Evolutionary conservation across 768 basidiomycete genomes (phyloP).

Genomic region (Postia placenta): DNA sequence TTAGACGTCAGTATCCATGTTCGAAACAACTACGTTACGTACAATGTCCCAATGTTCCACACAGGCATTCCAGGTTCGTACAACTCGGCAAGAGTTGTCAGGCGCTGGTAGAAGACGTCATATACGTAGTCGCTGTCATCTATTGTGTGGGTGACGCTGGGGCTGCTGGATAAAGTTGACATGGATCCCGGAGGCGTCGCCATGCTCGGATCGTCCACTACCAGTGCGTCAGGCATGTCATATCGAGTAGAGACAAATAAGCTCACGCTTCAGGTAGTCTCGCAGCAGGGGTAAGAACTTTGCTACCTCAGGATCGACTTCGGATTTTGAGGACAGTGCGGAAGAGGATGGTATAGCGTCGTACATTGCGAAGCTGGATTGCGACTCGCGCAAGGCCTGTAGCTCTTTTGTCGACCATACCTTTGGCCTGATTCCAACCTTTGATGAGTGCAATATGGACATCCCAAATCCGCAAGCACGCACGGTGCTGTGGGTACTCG

Average conservation of each 20-base stretch:
- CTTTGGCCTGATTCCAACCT: constrained; percentile 39
- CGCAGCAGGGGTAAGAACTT: constrained; percentile 74
- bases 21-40: constrained; percentile 21
- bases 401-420: constrained; percentile 48
- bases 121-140: constrained; percentile 67
- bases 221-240: not conserved
- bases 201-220: not conserved
- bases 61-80: constrained; percentile 35
- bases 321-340: not conserved
- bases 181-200: not conserved
- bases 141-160: not conserved
- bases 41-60: constrained; percentile 63
- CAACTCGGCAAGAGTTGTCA: constrained; percentile 54
- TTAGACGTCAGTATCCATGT: too few species aligned
- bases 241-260: not conserved
- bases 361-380: constrained; percentile 55
- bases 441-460: not conserved
- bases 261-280: constrained; percentile 63
- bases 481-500: constrained; percentile 20
- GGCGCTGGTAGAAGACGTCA: constrained; percentile 78
- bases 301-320: constrained; percentile 57
- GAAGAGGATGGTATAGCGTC: constrained; percentile 49
- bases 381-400: constrained; percentile 16
- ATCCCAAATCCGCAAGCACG: constrained; percentile 5
- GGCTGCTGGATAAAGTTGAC: constrained; percentile 4